Evolutionary conservation across 345 rosid genomes (phyloP).

Genomic region (Cochlearia excelsa): DNA sequence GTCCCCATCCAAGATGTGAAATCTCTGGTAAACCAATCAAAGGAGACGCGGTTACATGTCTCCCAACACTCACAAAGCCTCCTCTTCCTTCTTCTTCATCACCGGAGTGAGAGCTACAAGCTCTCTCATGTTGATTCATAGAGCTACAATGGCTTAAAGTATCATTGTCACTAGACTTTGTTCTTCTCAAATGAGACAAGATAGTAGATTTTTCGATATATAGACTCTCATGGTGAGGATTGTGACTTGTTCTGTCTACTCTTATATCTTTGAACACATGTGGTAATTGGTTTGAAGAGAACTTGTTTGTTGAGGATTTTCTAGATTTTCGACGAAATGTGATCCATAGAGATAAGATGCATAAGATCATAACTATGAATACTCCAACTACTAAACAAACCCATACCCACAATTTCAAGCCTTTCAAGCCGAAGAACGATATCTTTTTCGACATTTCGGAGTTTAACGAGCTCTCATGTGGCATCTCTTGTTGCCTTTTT

Average conservation of each 20-base stretch:
- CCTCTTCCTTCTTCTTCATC: constrained; percentile 54
- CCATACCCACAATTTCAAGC: constrained; percentile 87
- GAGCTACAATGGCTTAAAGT: constrained; percentile 78
- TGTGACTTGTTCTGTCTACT: constrained; percentile 61
- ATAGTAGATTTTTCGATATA: constrained; percentile 46
- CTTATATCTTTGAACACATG: constrained; percentile 79
- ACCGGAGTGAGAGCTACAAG: constrained; percentile 67
- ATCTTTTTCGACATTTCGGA: constrained; percentile 75
- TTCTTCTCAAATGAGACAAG: constrained; percentile 52
- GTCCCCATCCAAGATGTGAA: constrained; percentile 99
- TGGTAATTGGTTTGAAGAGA: constrained; percentile 64
- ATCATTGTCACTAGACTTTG: constrained; percentile 82
- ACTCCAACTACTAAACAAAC: constrained; percentile 70
- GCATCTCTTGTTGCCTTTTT: constrained; percentile 45
- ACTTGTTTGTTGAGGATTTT: constrained; percentile 35
- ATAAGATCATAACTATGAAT: constrained; percentile 78
- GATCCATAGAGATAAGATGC: constrained; percentile 74
- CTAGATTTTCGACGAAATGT: constrained; percentile 67
- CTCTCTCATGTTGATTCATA: constrained; percentile 62
- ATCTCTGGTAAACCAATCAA: constrained; percentile 86
- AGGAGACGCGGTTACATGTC: constrained; percentile 79
- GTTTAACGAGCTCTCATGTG: constrained; percentile 59
- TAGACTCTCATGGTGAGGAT: constrained; percentile 49
- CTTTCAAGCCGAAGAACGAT: constrained; percentile 79
- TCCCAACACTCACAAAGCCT: constrained; percentile 58